These are phyloP conservation scores for Begonia loranthoides DNA, from an alignment of 306 rosid genomes.

Conservation along the genomic window DNA sequence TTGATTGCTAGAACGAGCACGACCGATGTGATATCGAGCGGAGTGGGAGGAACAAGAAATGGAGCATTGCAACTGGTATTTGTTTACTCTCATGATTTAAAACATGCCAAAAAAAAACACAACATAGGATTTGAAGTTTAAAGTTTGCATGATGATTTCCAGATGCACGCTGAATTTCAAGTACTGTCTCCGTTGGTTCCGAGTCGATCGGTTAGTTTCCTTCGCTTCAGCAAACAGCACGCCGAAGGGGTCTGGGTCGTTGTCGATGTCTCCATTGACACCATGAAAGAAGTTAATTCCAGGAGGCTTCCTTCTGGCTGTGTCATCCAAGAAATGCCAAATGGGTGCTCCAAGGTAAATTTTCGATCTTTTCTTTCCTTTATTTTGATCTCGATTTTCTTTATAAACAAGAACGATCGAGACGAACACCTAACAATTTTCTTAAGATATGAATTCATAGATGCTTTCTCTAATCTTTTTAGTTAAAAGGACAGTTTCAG, in stretches of 20 bases:
- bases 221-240: conserved; percentile 88
- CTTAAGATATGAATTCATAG: too few relatives aligned
- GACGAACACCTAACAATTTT: too few relatives aligned
- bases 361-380: not conserved
- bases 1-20: conserved; percentile 68
- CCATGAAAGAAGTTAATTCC: conserved; percentile 44
- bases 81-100: too few relatives aligned
- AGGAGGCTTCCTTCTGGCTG: conserved; percentile 97
- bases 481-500: too few relatives aligned
- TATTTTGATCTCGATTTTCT: too few relatives aligned
- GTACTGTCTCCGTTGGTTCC: conserved; percentile 90
- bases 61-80: conserved; percentile 79
- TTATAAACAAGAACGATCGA: too few relatives aligned
- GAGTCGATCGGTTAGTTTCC: conserved; percentile 67
- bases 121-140: too few relatives aligned
- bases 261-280: conserved; percentile 69
- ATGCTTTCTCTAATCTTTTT: too few relatives aligned
- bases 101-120: too few relatives aligned
- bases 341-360: conserved; percentile 89
- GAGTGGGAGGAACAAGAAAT: conserved; percentile 80
- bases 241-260: conserved; percentile 98
- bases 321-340: conserved; percentile 96
- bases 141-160: not conserved
- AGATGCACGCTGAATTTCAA: conserved; percentile 97
- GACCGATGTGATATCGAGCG: conserved; percentile 60